Evolutionary conservation across 2,329 filamentous ascomycete species (phyloP).

Genomic region (Fusarium paranaense): DNA sequence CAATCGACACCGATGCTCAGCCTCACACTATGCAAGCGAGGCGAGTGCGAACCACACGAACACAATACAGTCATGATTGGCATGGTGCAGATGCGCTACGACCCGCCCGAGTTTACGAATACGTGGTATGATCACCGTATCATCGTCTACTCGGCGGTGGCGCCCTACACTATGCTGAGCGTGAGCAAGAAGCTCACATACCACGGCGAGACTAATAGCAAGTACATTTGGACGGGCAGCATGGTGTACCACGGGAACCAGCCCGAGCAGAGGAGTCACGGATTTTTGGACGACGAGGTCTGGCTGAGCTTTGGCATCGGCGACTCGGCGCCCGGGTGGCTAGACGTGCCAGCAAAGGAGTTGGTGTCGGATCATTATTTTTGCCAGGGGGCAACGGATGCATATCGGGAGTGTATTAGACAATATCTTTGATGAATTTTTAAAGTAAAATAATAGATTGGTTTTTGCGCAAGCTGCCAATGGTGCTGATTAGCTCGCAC

Average conservation of each 20-base stretch:
- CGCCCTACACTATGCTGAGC: conserved; percentile 38
- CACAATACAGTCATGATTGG: conserved; percentile 37
- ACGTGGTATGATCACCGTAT: conserved; percentile 42
- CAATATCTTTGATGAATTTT: conserved; percentile 26
- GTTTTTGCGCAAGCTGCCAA: neutral
- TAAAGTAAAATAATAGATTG: conserved; percentile 9
- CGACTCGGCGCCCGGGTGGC: conserved; percentile 35
- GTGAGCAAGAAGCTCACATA: conserved; percentile 40
- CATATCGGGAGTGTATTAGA: conserved; percentile 23
- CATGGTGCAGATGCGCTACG: conserved; percentile 42
- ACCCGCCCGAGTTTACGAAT: conserved; percentile 32
- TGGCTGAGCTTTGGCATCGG: conserved; percentile 41
- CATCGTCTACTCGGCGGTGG: conserved; percentile 32
- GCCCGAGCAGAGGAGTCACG: conserved; percentile 26
- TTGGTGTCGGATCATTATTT: conserved; percentile 36
- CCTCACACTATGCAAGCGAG: conserved; percentile 36
- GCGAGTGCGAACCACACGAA: conserved; percentile 25
- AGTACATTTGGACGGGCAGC: conserved; percentile 40
- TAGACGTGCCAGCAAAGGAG: conserved; percentile 37
- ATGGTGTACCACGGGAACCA: conserved; percentile 37
- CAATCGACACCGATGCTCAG: conserved; percentile 42
- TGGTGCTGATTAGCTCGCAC: neutral
- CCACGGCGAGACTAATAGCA: conserved; percentile 37
- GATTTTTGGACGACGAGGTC: conserved; percentile 36
- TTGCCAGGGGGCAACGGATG: conserved; percentile 25